These are phyloP conservation scores for Penicillium italicum DNA, from an alignment of 2,329 filamentous ascomycete species.

Conservation along the genomic window DNA sequence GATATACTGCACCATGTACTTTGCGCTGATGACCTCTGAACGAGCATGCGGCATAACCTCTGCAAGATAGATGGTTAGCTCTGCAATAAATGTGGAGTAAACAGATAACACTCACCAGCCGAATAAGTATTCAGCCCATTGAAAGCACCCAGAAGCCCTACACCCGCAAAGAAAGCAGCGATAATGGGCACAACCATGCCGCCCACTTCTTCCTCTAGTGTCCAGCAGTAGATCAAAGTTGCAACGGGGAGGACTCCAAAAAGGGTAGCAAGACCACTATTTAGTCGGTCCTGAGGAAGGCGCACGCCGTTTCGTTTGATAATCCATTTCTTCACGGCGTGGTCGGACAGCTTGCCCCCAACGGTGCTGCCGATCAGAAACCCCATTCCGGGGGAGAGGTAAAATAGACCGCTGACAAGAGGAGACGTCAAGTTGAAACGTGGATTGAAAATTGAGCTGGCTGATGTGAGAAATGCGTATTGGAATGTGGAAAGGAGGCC, in stretches of 20 bases:
- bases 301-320: slow-evolving; percentile 55
- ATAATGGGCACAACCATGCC: slow-evolving; percentile 61
- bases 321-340: slow-evolving; percentile 63
- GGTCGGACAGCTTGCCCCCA: slow-evolving; percentile 66
- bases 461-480: slow-evolving; percentile 64
- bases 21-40: slow-evolving; percentile 74
- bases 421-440: slow-evolving; percentile 65
- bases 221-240: slow-evolving; percentile 67
- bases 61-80: not conserved
- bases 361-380: slow-evolving; percentile 67
- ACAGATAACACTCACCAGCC: slow-evolving; percentile 24
- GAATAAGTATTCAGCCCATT: slow-evolving; percentile 70
- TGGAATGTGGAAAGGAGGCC: slow-evolving; percentile 66
- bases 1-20: slow-evolving; percentile 74
- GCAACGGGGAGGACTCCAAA: slow-evolving; percentile 57
- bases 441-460: slow-evolving; percentile 70
- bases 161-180: slow-evolving; percentile 67
- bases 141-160: slow-evolving; percentile 70
- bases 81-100: not conserved
- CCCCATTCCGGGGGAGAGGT: slow-evolving; percentile 67
- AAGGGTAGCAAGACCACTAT: slow-evolving; percentile 56
- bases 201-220: slow-evolving; percentile 52
- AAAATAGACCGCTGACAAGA: slow-evolving; percentile 67
- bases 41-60: slow-evolving; percentile 48
- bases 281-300: slow-evolving; percentile 65